phyloP scores from a whole-genome alignment of 345 rosid species.

The Ceriops zippeliana region DNA sequence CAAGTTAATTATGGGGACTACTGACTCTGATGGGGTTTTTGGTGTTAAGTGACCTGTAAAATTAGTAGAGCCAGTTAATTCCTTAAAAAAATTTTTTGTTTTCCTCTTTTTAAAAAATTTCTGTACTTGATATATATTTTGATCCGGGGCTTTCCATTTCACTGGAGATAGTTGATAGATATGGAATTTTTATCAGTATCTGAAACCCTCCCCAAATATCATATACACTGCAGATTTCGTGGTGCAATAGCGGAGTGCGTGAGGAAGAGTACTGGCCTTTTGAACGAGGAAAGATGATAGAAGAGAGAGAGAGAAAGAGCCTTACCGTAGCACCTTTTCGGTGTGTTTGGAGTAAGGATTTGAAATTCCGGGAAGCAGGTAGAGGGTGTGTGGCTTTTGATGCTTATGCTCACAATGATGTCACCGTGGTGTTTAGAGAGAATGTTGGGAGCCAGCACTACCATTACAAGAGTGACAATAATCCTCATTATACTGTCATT shows the following conservation, averaged over 20 bases:
- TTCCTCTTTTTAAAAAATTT: background rate
- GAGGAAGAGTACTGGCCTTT: background rate
- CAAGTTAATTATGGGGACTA: too few relatives aligned
- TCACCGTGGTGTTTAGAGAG: constrained; percentile 91
- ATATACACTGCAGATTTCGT: constrained; percentile 28
- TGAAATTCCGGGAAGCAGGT: constrained; percentile 84
- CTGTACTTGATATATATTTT: background rate
- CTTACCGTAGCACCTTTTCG: constrained; percentile 95
- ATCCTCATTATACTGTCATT: constrained; percentile 95
- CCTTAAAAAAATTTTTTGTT: background rate
- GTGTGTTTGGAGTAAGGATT: constrained; percentile 97
- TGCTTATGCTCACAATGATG: constrained; percentile 93
- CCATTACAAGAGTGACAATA: constrained; percentile 83
- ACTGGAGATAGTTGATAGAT: constrained; percentile 20
- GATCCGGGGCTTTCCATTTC: background rate
- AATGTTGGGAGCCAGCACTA: constrained; percentile 89
- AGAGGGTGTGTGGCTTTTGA: constrained; percentile 96
- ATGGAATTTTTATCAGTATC: constrained; percentile 12
- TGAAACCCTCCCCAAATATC: background rate
- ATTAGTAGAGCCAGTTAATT: background rate
- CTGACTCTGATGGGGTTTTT: too few relatives aligned
- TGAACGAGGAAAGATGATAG: constrained; percentile 34
- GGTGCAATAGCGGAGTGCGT: constrained; percentile 7
- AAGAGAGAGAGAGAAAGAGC: constrained; percentile 57
- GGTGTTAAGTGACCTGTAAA: too few relatives aligned